Percentiles rank a stretch among this genome's conserved stretches.
Evolutionary conservation across 768 basidiomycete genomes (phyloP).

Genomic region (Trametes cingulata): DNA sequence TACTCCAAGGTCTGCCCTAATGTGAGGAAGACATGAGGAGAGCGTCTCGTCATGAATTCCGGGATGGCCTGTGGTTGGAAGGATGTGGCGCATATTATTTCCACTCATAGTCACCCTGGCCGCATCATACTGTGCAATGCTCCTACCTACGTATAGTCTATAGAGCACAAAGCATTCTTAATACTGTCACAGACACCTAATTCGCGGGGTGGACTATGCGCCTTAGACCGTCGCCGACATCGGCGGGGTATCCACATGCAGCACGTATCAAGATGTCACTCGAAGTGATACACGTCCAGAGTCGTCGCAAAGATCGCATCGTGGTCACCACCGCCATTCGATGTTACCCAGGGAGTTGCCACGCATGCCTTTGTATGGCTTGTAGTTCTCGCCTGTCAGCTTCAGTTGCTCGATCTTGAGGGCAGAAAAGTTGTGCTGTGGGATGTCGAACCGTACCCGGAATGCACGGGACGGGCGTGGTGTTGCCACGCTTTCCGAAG

Average conservation of each 20-base stretch:
- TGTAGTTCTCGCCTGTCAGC: constrained; percentile 77
- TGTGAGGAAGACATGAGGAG: neutral
- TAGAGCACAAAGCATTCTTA: constrained; percentile 25
- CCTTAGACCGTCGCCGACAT: no score
- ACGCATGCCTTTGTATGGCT: constrained; percentile 90
- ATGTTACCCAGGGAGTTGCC: constrained; percentile 64
- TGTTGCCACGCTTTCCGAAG: constrained; percentile 29
- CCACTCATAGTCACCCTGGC: neutral
- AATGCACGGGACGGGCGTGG: constrained; percentile 76
- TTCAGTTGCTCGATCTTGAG: constrained; percentile 86
- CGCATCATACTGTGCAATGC: constrained; percentile 2
- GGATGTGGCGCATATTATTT: neutral
- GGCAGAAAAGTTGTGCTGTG: constrained; percentile 70
- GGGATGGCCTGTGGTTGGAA: neutral
- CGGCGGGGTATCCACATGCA: neutral
- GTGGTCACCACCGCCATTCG: constrained; percentile 52
- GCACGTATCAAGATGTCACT: no score
- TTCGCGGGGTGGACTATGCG: no score
- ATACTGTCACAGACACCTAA: neutral
- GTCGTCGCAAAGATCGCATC: no score
- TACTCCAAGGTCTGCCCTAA: constrained; percentile 23
- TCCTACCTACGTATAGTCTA: constrained; percentile 21
- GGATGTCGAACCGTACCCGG: constrained; percentile 69
- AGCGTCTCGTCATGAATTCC: no score
- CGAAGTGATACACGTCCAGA: no score